phyloP scores from a whole-genome alignment of 2,329 filamentous ascomycete species.

The Karstenula rhodostoma region DNA sequence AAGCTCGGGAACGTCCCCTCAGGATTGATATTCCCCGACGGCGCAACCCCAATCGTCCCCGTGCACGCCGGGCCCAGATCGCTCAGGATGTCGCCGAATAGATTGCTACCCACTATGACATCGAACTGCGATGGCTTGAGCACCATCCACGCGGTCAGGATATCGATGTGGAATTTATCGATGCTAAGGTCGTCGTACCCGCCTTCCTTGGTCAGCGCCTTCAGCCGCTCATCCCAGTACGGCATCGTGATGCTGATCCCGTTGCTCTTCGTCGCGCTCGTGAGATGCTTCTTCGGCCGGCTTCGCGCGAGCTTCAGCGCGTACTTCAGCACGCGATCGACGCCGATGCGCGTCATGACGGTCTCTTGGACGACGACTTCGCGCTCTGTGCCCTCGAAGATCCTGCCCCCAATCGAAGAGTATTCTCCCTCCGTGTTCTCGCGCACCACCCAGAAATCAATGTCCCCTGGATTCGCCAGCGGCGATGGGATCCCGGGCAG shows the following conservation, averaged over 20 bases:
- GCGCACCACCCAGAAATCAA: conserved; percentile 18
- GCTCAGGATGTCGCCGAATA: conserved; percentile 21
- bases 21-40: conserved; percentile 18
- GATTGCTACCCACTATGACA: conserved; percentile 19
- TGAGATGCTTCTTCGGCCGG: conserved; percentile 17
- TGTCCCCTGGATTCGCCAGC: conserved; percentile 10
- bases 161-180: conserved; percentile 19
- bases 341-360: conserved; percentile 13
- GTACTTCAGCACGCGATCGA: conserved; percentile 13
- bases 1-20: conserved; percentile 14
- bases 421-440: conserved; percentile 23
- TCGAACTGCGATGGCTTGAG: conserved; percentile 15
- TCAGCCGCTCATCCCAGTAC: conserved; percentile 15
- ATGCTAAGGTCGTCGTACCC: conserved; percentile 14
- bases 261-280: conserved; percentile 20
- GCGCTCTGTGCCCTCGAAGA: conserved; percentile 10
- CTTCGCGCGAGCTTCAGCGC: conserved; percentile 13
- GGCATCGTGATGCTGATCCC: conserved; percentile 16
- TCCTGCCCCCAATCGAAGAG: conserved; percentile 11
- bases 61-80: conserved; percentile 18
- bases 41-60: conserved; percentile 21
- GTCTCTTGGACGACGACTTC: conserved; percentile 16
- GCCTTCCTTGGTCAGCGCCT: not conserved
- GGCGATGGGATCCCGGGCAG: conserved; percentile 12
- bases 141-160: conserved; percentile 16